Evolutionary conservation across 306 rosid genomes (phyloP).

Genomic region (Alnus glutinosa): DNA sequence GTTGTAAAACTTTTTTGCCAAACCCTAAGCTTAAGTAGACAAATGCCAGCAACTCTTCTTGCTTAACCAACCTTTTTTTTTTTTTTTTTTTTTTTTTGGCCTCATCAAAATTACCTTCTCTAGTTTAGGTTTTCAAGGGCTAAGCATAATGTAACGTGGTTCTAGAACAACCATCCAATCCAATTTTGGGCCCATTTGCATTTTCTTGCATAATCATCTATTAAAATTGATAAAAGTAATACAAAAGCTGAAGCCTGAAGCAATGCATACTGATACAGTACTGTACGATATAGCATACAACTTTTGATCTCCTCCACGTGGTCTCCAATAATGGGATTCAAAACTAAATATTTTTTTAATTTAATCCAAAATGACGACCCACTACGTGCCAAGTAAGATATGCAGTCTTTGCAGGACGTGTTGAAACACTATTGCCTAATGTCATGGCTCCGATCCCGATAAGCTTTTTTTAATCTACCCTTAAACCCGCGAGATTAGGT

Average conservation of each 20-base stretch:
- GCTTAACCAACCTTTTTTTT: too few relatives aligned
- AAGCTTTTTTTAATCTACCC: constrained; percentile 23
- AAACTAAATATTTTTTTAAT: constrained; percentile 13
- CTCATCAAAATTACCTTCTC: neutral
- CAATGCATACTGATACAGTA: neutral
- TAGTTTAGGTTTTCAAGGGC: neutral
- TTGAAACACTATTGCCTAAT: constrained; percentile 30
- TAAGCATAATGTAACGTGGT: constrained; percentile 16
- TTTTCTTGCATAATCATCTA: neutral
- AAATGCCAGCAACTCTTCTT: too few relatives aligned
- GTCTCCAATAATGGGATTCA: constrained; percentile 46
- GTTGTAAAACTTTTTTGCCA: too few relatives aligned
- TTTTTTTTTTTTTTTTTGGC: too few relatives aligned
- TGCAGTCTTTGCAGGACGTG: constrained; percentile 31
- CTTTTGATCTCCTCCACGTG: constrained; percentile 43
- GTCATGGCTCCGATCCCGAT: constrained; percentile 51
- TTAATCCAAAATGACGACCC: constrained; percentile 28
- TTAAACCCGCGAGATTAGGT: constrained; percentile 12
- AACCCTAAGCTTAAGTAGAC: too few relatives aligned
- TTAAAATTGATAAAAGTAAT: neutral
- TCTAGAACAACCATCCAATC: constrained; percentile 24
- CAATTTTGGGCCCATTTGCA: constrained; percentile 15
- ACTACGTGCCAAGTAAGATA: constrained; percentile 28
- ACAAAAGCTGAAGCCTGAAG: neutral
- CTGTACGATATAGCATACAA: constrained; percentile 5